Conservation (phyloP, 1,284 basidiomycete species). For the Dichomitus squalens region DNA sequence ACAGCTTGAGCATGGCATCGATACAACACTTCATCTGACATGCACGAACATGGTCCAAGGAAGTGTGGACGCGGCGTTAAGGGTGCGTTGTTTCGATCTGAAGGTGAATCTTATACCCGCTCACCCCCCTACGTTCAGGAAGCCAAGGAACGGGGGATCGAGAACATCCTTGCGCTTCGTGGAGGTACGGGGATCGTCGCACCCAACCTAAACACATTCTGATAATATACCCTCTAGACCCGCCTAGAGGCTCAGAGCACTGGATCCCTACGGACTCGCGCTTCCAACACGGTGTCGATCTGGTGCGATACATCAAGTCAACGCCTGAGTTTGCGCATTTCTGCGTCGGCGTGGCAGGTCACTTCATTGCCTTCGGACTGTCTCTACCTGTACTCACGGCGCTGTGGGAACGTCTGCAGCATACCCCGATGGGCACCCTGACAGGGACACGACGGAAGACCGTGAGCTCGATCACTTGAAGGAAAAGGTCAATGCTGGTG, state of each 20-base stretch:
- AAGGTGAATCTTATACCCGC: background rate
- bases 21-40: conserved; percentile 93
- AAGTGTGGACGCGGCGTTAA: conserved; percentile 83
- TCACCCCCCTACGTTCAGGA: conserved; percentile 48
- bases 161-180: conserved; percentile 90
- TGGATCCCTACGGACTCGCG: conserved; percentile 86
- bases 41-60: conserved; percentile 97
- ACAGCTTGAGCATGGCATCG: conserved; percentile 71
- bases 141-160: conserved; percentile 82
- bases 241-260: conserved; percentile 91
- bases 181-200: conserved; percentile 57
- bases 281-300: conserved; percentile 88
- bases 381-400: conserved; percentile 23
- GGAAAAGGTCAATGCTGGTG: conserved; percentile 92
- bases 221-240: conserved; percentile 54
- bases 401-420: conserved; percentile 45
- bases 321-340: conserved; percentile 84
- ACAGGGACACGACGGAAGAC: conserved; percentile 63
- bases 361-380: conserved; percentile 8
- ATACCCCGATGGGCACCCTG: conserved; percentile 92
- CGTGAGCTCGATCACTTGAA: conserved; percentile 82
- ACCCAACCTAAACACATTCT: background rate
- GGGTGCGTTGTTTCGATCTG: conserved; percentile 48
- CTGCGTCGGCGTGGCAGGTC: conserved; percentile 90
- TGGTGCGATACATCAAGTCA: conserved; percentile 88